These are phyloP conservation scores for Ascochyta lentis DNA, from an alignment of 2,329 filamentous ascomycete genomes.

Conservation along the genomic window DNA sequence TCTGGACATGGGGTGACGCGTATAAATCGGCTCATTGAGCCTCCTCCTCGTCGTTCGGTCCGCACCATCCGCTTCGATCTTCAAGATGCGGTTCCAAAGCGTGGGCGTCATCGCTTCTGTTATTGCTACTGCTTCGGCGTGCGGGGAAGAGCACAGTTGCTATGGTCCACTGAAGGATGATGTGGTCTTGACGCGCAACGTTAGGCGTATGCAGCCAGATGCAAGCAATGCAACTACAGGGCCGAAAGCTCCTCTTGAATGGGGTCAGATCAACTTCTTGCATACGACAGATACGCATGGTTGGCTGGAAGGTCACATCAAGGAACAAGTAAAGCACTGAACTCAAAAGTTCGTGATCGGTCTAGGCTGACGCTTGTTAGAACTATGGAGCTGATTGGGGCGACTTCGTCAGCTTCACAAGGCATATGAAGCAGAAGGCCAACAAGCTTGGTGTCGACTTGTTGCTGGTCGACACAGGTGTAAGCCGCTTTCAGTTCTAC, in stretches of 20 bases:
- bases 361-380: conserved; percentile 2
- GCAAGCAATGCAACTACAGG: conserved; percentile 48
- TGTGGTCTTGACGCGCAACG: conserved; percentile 50
- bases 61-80: background rate
- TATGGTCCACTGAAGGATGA: conserved; percentile 50
- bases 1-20: background rate
- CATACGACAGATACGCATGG: conserved; percentile 69
- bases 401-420: conserved; percentile 67
- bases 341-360: background rate
- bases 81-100: conserved; percentile 20
- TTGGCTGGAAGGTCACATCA: conserved; percentile 67
- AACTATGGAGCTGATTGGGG: conserved; percentile 73
- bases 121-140: conserved; percentile 26
- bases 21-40: conserved; percentile 4
- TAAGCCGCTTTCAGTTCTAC: conserved; percentile 22
- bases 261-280: conserved; percentile 72
- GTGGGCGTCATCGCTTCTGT: conserved; percentile 17
- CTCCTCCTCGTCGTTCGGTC: background rate
- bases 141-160: conserved; percentile 46
- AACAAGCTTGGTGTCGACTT: conserved; percentile 64
- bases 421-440: conserved; percentile 66
- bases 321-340: conserved; percentile 52
- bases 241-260: conserved; percentile 58
- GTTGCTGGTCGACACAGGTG: conserved; percentile 66
- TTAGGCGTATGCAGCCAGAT: conserved; percentile 55